Evolutionary conservation across 768 basidiomycete species (phyloP), one percentile per base, ranked within the genome.

Genomic region (Termitomyces sp.): DNA sequence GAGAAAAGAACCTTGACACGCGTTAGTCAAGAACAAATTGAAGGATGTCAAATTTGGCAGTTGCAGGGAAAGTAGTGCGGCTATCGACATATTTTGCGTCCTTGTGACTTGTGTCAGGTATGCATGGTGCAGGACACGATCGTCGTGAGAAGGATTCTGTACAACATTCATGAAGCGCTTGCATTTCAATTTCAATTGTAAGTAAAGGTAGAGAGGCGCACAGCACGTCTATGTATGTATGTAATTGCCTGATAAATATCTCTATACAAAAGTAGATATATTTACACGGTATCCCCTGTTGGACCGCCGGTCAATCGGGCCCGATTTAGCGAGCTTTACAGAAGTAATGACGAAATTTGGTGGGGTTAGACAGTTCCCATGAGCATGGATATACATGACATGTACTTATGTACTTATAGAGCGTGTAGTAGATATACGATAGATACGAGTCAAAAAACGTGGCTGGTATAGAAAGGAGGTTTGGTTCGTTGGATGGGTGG

Each of bases 361-460:
- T 48, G 46, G 43, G 28, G 52, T 41, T 58, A 44, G 30, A 54
- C 20, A 52, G 32, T 56, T 58, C 53, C 57, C 62, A 61, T 63
- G 58, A 56, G 56, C 40, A 57, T 58, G 57, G 47, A 54, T 66
- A 67, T 44, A 22, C 66, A 71, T 68, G 69, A 62, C 68, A 72
- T 68, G 38, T 56, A 60, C 40, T 41, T 73, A 73, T 67, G 70
- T 73, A 33, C 68, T 66, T 71, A 70, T 61, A 69, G 65, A 71
- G 64, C 65, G 60, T 60, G 63, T 58, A 62, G 71, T 71, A 74
- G 71, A 74, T 75, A 74, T 74, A 76, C 68, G 71, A 73, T 77
- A 77, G 70, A 76, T 72, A 74, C 69, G 47, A 55, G 62, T 64
- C 61, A 62, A 64, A 36, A 66, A 70, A 49, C 33, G 41, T 57